Base-by-base conservation (phyloP, 2,329 filamentous ascomycete species). In the Fusarium sp. region DNA sequence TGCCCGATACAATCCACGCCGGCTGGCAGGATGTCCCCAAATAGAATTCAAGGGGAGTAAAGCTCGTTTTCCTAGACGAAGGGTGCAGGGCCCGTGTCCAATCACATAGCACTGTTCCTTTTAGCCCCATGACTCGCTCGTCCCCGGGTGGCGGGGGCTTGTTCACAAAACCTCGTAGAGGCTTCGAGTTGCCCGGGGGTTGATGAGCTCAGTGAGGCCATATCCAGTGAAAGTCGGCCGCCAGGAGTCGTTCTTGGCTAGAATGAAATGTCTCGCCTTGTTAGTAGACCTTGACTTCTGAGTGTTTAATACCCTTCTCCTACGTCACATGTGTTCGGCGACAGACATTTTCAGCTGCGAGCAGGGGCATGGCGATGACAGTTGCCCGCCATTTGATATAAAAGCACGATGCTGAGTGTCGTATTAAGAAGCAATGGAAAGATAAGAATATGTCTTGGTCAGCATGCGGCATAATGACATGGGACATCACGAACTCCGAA, bases 21-120 rank as follows among this genome's bases (percentile, higher is more conserved):
- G 63, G 56, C 68, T 67, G 70, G 71, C 67, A 65, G 63, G 59
- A 73, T 72, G 55, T 58, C 71, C 71, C 71, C 70, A 73, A 73
- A 73, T 72, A 73, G 65, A 70, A 71, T 65, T 61, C 52, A 62
- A 65, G 68, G 35, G 69, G 65, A 73, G 67, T 52, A 73, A 73
- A 72, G 69, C 72, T 73, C 70, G 69, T 73, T 73, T 70, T 69
- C 58, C 60, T 73, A 73, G 65, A 73, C 71, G 71, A 73, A 63
- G 45, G 52, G 49, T 72, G 71, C 71, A 73, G 71, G 51, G 46
- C 37, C 54, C 50, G 45, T 35, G 47, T 44, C 71, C 71, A 73
- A 73, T 73, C 70, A 73, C 58, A 59, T 25, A 57, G 23, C 60
- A 63, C 35, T 50, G 37, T 44, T 68, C 56, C 70, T 59, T 51